phyloP scores from a whole-genome alignment of 2,329 filamentous ascomycete species.

The Stemphylium vesicarium region DNA sequence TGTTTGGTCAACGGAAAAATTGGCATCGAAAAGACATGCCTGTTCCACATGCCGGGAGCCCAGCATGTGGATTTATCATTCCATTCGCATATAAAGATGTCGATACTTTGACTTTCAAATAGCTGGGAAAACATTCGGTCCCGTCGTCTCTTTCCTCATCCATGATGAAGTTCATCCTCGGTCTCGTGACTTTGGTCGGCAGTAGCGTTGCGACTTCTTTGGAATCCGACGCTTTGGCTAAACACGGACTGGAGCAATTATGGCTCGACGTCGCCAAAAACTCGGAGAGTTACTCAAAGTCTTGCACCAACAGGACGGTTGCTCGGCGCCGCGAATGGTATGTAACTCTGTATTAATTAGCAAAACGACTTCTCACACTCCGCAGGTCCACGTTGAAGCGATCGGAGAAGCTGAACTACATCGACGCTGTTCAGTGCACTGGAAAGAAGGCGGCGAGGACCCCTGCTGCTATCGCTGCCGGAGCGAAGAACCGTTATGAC shows the following conservation, averaged over 20 bases:
- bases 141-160: not conserved
- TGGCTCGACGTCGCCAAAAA: conserved; percentile 1
- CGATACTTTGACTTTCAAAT: not conserved
- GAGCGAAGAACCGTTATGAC: conserved; percentile 39
- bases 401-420: conserved; percentile 35
- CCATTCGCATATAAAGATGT: too few species aligned
- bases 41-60: not conserved
- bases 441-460: conserved; percentile 30
- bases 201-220: not conserved
- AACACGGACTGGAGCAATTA: conserved; percentile 1
- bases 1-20: too few species aligned
- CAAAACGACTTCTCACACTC: not conserved
- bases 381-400: conserved; percentile 2
- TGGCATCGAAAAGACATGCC: too few species aligned
- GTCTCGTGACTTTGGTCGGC: not conserved
- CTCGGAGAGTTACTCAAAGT: not conserved
- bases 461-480: conserved; percentile 29
- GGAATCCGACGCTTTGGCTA: not conserved
- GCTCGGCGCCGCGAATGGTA: conserved; percentile 2
- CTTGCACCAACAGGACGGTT: not conserved
- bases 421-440: conserved; percentile 41
- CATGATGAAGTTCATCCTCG: not conserved
- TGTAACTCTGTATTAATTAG: too few species aligned
- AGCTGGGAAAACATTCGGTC: not conserved
- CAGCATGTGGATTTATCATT: too few species aligned